Base-by-base conservation (phyloP, 768 basidiomycete species). In the Tephrocybe sp. region DNA sequence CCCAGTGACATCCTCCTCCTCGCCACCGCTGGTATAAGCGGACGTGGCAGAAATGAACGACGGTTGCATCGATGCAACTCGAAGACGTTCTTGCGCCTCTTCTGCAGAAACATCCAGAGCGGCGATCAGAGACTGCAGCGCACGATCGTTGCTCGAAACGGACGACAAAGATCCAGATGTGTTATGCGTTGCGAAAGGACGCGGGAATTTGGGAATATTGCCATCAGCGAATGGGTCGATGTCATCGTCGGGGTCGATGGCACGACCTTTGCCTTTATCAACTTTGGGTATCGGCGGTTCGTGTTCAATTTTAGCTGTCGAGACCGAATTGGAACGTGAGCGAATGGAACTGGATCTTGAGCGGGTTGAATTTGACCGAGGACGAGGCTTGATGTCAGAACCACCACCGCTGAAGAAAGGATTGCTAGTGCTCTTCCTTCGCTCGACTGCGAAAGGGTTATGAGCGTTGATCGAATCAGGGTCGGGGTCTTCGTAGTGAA, bases 41-140 rank as follows among this genome's bases (percentile, higher is more conserved):
- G 71, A 71, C 7, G 55, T 58, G 7, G 57, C 57, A 23, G 73
- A 71, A 12, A 70, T 55, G 37, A 75, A 47, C 1, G 81, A 81
- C 1, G 82, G 78, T 54, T 81, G 80, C 69, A 84, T 69, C 3
- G 84, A 85, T 15, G 77, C 73, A 22, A 83, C 71, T 38, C 83
- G 71, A 57, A 83, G 62, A 25, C 79, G 69, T 45, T 70, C 71
- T 55, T 79, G 69, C 2, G 73, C 70, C 47, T 77, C 74, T 29
- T 73, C 71, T 38, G 73, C 69, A 1, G 74, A 61, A 2, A 74
- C 66, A 29, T 83, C 76, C 36, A 88, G 74, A n/a, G 82, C 85
- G 18, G 81, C 84, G 50, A 87, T 76, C 44, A 88, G 70, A n/a
- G 82, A 83, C 60, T 72, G 73, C 56, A 88, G 65, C 13, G 84